A percentile compares a stretch with the other conserved stretches of the same genome.
Evolutionary conservation across 176 grass and related monocot species (phyloP).

Genomic region (Oryza glaberrima): DNA sequence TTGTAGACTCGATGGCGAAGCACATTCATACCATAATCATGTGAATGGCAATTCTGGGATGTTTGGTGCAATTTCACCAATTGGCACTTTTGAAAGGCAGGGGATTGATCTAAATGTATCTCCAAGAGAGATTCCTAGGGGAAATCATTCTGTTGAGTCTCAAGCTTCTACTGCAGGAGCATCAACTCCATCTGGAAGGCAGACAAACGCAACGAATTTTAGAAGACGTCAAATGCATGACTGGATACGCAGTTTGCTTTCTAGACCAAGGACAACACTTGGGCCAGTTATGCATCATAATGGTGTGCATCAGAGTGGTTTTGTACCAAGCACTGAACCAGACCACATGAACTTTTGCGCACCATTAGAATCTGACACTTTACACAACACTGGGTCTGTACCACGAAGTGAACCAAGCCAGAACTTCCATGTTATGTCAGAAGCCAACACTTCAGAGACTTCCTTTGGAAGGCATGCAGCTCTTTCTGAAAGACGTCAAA

Average conservation of each 20-base stretch:
- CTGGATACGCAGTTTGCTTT: constrained; percentile 54
- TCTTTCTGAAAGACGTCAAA: constrained; percentile 59
- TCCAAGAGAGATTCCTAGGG: constrained; percentile 63
- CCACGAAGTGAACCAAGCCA: constrained; percentile 26
- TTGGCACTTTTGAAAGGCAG: constrained; percentile 38
- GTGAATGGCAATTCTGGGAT: constrained; percentile 24
- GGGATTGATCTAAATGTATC: constrained; percentile 84
- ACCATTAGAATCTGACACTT: constrained; percentile 21
- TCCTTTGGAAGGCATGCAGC: constrained; percentile 58
- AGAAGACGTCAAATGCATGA: constrained; percentile 46
- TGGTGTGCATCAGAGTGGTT: constrained; percentile 10
- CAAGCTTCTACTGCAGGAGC: constrained; percentile 45
- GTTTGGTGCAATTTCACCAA: constrained; percentile 33
- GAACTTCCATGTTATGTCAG: constrained; percentile 7
- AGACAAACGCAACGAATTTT: constrained; percentile 44
- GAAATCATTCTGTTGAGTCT: constrained; percentile 41
- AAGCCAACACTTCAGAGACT: constrained; percentile 28
- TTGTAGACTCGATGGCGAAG: constrained; percentile 63
- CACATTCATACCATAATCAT: constrained; percentile 36
- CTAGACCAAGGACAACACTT: constrained; percentile 34
- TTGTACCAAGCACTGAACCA: constrained; percentile 16
- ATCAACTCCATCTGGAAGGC: constrained; percentile 63
- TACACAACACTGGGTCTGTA: constrained; percentile 26
- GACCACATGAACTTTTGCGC: constrained; percentile 21
- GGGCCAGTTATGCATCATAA: background rate